These are phyloP conservation scores for Bipolaris cookei DNA, from an alignment of 2,329 filamentous ascomycete genomes.

Conservation along the genomic window DNA sequence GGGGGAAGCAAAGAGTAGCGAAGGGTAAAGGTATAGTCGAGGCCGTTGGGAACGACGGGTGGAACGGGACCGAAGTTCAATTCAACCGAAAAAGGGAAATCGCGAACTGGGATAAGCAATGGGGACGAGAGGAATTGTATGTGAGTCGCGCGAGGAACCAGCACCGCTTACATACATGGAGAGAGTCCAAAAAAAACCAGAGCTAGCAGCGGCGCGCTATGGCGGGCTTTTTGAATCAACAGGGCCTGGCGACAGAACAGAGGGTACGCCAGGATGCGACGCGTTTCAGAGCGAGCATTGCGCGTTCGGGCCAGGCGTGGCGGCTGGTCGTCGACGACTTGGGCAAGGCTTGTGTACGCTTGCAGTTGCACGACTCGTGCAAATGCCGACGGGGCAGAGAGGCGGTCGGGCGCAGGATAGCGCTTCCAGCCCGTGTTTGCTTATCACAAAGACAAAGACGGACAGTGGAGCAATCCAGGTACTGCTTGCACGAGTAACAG, in stretches of 20 bases:
- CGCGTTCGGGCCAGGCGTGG: constrained; percentile 6
- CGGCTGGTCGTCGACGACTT: constrained; percentile 11
- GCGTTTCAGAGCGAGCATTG: constrained; percentile 15
- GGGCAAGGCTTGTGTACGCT: constrained; percentile 6
- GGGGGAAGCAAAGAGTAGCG: constrained; percentile 9
- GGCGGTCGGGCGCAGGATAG: too few species aligned
- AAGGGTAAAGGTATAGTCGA: constrained; percentile 10
- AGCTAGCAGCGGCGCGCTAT: neutral
- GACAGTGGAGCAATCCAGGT: too few species aligned
- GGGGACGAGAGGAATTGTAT: neutral
- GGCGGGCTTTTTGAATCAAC: constrained; percentile 9
- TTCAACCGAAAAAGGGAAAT: neutral
- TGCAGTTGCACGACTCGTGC: too few species aligned
- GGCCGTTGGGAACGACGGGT: constrained; percentile 5
- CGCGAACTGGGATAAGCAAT: neutral
- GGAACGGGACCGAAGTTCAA: neutral
- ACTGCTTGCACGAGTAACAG: too few species aligned
- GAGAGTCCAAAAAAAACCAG: neutral
- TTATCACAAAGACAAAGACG: too few species aligned
- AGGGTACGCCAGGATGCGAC: constrained; percentile 13
- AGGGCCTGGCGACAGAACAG: neutral
- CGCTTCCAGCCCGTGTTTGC: too few species aligned
- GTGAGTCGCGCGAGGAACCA: neutral
- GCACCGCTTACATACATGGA: neutral
- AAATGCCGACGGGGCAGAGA: too few species aligned